Evolutionary conservation across 345 rosid species (phyloP).

Genomic region (Hevea brasiliensis): DNA sequence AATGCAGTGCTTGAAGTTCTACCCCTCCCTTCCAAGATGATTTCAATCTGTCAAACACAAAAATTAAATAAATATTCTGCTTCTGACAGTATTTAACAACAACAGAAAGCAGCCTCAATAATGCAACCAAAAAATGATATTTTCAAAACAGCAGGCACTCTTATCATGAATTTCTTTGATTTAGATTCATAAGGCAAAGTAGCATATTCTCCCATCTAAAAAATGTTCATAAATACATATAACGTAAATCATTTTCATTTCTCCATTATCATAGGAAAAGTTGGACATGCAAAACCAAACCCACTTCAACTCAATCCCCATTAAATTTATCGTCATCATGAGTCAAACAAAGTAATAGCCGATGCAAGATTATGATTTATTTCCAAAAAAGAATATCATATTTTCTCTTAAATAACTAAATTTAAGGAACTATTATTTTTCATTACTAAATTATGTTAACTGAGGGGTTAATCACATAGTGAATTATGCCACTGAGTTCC

Average conservation of each 20-base stretch:
- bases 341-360: neutral
- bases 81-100: constrained; percentile 9
- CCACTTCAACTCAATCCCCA: neutral
- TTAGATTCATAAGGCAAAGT: neutral
- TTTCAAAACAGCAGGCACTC: neutral
- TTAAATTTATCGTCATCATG: neutral
- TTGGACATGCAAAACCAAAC: neutral
- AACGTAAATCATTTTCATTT: neutral
- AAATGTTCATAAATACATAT: neutral
- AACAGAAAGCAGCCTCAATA: constrained; percentile 12
- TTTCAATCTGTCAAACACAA: constrained; percentile 36
- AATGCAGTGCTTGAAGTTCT: constrained; percentile 17
- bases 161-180: neutral
- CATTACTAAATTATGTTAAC: neutral
- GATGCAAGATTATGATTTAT: neutral
- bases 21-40: constrained; percentile 22
- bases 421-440: neutral
- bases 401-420: neutral
- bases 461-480: neutral
- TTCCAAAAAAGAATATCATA: neutral
- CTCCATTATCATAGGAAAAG: neutral
- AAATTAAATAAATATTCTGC: constrained; percentile 2
- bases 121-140: neutral
- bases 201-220: neutral
- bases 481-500: neutral